Evolutionary conservation across 805 yeast species (phyloP).

Genomic region (Candida alai): DNA sequence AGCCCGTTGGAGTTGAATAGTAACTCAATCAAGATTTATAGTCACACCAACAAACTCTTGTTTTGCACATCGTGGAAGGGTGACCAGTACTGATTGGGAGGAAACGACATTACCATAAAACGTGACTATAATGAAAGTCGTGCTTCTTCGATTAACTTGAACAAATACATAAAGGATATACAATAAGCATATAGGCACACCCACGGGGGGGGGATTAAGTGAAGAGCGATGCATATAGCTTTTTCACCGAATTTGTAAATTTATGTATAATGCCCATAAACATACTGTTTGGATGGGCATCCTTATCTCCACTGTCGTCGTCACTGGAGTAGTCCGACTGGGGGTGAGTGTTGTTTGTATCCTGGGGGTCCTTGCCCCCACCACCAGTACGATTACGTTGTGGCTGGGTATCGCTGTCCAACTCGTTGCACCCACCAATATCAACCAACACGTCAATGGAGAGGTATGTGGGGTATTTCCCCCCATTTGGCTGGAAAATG

Average conservation of each 20-base stretch:
- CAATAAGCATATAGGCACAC: no score
- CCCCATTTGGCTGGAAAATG: constrained; percentile 28
- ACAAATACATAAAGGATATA: no score
- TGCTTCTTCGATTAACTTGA: no score
- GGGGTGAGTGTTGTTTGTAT: background rate
- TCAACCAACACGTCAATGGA: constrained; percentile 7
- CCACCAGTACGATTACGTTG: background rate
- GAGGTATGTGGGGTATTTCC: constrained; percentile 2
- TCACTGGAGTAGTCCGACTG: no score
- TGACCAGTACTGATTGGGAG: no score
- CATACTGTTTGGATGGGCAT: background rate
- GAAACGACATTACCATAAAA: no score
- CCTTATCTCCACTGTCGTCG: constrained; percentile 3
- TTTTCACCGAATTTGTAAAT: constrained; percentile 9
- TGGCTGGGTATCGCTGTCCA: no score
- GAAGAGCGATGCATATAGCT: constrained; percentile 6
- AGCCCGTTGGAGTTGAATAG: constrained; percentile 15
- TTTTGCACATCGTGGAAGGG: no score
- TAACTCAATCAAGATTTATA: constrained; percentile 5
- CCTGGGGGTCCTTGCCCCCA: constrained; percentile 1
- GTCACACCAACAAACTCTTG: constrained; percentile 3
- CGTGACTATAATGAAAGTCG: no score
- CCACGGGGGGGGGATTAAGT: no score
- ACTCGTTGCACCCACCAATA: background rate
- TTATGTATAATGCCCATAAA: constrained; percentile 7